phyloP scores from a whole-genome alignment of 208 protist genomes.

The Leptomonas seymouri region DNA sequence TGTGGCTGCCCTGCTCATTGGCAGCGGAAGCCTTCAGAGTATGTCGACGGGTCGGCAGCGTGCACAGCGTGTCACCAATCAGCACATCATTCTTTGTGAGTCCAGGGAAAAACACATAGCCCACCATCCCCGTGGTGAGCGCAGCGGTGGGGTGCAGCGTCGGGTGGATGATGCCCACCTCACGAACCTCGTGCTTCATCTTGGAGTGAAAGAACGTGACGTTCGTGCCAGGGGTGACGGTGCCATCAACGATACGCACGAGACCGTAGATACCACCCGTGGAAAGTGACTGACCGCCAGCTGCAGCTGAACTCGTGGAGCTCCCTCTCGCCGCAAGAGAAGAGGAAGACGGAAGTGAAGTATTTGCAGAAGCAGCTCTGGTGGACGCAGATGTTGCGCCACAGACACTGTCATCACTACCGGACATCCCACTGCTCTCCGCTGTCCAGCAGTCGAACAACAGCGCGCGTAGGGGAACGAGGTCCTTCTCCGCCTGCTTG shows the following conservation, averaged over 20 bases:
- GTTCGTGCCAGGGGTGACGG: conserved; percentile 74
- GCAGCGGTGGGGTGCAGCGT: conserved; percentile 79
- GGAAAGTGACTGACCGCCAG: conserved; percentile 25
- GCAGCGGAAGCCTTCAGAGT: conserved; percentile 30
- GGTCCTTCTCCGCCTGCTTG: conserved; percentile 46
- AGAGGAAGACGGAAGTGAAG: not conserved
- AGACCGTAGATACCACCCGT: conserved; percentile 73
- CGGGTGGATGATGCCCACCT: conserved; percentile 96
- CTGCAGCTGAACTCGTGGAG: not conserved
- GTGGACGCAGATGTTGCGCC: conserved; percentile 2
- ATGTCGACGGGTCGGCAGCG: conserved; percentile 59
- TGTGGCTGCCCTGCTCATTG: too few relatives aligned
- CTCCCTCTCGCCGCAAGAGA: not conserved
- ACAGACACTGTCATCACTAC: conserved; percentile 17
- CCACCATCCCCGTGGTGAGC: conserved; percentile 95
- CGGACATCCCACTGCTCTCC: conserved; percentile 88
- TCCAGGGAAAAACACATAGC: conserved; percentile 93
- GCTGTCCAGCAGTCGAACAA: conserved; percentile 97
- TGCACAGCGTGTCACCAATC: conserved; percentile 96
- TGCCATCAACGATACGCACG: conserved; percentile 92
- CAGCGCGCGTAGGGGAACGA: conserved; percentile 92
- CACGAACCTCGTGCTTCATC: conserved; percentile 80
- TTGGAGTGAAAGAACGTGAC: conserved; percentile 69
- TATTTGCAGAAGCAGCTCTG: not conserved
- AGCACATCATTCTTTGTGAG: conserved; percentile 84